These are phyloP conservation scores for Colletotrichum orbiculare DNA, from an alignment of 2,329 filamentous ascomycete species.

Conservation along the genomic window DNA sequence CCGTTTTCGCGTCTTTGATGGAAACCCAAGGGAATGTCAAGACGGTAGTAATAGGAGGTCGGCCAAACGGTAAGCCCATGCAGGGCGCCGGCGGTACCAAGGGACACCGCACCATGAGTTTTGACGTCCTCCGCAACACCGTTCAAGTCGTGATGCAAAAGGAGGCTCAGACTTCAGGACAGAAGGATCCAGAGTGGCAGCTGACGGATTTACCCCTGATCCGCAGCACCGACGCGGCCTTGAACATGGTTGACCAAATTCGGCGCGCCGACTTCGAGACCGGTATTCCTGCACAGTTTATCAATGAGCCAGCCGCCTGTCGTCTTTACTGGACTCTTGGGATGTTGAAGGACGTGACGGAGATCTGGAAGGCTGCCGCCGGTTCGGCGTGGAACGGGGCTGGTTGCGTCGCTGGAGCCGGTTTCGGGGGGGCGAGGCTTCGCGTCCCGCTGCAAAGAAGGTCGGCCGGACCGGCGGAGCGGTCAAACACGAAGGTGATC, in stretches of 20 bases:
- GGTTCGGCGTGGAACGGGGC: constrained; percentile 52
- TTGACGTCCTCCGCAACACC: constrained; percentile 41
- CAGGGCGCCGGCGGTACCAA: constrained; percentile 54
- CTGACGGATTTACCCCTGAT: constrained; percentile 46
- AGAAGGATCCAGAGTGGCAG: constrained; percentile 43
- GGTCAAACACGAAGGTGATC: too few species aligned
- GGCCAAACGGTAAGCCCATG: constrained; percentile 53
- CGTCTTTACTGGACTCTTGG: constrained; percentile 62
- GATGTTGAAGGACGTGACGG: constrained; percentile 58
- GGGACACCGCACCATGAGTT: constrained; percentile 54
- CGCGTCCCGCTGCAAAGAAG: too few species aligned
- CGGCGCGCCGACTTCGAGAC: constrained; percentile 48
- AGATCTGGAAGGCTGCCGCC: constrained; percentile 58
- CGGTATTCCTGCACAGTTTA: constrained; percentile 58
- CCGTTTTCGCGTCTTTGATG: constrained; percentile 65
- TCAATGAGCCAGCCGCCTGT: constrained; percentile 60
- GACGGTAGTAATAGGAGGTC: constrained; percentile 16
- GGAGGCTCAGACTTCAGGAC: constrained; percentile 41
- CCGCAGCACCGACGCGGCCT: constrained; percentile 45
- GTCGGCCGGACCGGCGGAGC: too few species aligned
- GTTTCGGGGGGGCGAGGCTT: background rate
- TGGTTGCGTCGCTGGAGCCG: constrained; percentile 44
- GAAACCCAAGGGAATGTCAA: constrained; percentile 41
- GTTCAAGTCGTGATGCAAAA: background rate
- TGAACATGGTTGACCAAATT: constrained; percentile 55